Evolutionary conservation across 805 yeast genomes (phyloP).

Genomic region (Naumovozyma castellii): DNA sequence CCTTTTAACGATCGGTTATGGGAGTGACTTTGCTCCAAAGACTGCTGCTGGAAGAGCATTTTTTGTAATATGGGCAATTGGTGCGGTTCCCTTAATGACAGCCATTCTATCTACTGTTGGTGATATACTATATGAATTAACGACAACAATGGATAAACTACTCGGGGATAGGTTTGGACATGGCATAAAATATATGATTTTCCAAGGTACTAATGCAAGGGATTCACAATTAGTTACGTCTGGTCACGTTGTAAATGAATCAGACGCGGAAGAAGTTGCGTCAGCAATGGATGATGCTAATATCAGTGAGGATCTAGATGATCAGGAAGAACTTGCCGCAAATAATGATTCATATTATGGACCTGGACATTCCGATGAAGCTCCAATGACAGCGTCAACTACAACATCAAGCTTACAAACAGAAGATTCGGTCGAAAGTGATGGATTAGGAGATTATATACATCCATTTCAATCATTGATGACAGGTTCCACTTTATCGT

Average conservation of each 20-base stretch:
- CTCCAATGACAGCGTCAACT: background rate
- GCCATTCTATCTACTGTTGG: conserved; percentile 64
- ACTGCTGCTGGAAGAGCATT: conserved; percentile 60
- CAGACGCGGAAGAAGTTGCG: conserved; percentile 1
- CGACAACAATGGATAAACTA: conserved; percentile 15
- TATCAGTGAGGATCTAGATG: background rate
- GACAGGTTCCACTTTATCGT: background rate
- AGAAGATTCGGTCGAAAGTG: background rate
- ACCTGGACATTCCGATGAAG: background rate
- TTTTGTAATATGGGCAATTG: conserved; percentile 70
- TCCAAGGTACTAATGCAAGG: conserved; percentile 2
- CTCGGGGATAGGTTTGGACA: conserved; percentile 10
- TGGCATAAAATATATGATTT: conserved; percentile 8
- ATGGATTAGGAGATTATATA: background rate
- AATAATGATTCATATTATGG: background rate
- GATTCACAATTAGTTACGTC: conserved; percentile 3
- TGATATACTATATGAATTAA: conserved; percentile 33
- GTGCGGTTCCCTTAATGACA: conserved; percentile 84
- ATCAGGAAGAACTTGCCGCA: background rate
- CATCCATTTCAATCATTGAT: background rate
- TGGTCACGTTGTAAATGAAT: conserved; percentile 2
- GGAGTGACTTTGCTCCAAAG: conserved; percentile 65
- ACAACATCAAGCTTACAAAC: background rate
- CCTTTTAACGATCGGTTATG: conserved; percentile 77
- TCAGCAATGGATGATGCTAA: background rate